Base-by-base conservation (phyloP, 768 basidiomycete genomes). In the Exidia glandulosa region DNA sequence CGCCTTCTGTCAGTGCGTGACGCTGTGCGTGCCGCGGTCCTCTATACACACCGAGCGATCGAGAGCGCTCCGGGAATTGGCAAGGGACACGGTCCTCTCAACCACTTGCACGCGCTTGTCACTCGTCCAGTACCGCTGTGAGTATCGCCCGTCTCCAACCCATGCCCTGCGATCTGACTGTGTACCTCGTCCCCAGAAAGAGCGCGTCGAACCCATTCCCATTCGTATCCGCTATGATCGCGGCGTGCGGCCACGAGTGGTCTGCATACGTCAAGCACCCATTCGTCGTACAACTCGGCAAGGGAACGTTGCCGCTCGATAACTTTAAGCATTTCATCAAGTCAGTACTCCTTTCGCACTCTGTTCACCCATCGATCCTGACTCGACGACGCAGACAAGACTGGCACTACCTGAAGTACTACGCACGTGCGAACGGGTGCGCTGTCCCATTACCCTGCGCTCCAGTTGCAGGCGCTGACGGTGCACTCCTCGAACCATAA, bases 241-340 rank as follows among this genome's bases (percentile, higher is more conserved):
- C 78, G 50, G 74, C 78, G 41, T 81, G 80, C 14, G 69, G 73
- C 1, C 66, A 70, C 5, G 74, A 79, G 3, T 90, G 93, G 90
- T 81, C 81, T 61, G 74, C 75, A 57, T 94, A 88, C 64, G 85
- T 94, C 0, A 74, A 90, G 65, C 94, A 97, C 65, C 83, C 87
- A 2, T 97, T 95, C 64, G 90, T 94, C 31, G 75, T 77, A 58
- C 80, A 83, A 56, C 77, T 96, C 0, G 92, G 87, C 0, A 72
- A 77, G 57, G 93, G 91, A 0, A 86, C 81, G 0, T 79, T 94
- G 2, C 75, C 81, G 0, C 73, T 71, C 37, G 75, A 81, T n/a
- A 73, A 77, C 25, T 97, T 95, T 70, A 66, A 87, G 14, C 85
- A 93, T 66, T 96, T 94, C 68, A 85, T 95, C 71, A 87, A 85